Base-by-base conservation (phyloP, 2,329 filamentous ascomycete genomes). In the Plenodomus biglobosus region DNA sequence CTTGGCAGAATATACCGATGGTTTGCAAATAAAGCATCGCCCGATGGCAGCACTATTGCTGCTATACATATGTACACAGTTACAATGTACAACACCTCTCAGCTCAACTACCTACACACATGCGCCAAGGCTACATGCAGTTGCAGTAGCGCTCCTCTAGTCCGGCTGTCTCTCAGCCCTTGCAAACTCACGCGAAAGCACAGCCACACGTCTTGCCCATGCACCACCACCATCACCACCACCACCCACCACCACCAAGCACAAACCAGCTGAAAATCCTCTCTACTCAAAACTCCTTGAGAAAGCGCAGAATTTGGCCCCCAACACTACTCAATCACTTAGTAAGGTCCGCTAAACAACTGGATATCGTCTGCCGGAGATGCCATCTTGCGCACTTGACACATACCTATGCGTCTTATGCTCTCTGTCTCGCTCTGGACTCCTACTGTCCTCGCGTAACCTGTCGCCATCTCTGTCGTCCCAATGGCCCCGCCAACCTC, bases 391-490 rank as follows among this genome's bases (percentile, higher is more conserved):
- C 42, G 69, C 64, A 8, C 66, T 63, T 19, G 55, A 43, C 42
- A 70, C 66, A 64, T 71, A 70, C 53, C 68, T 58, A 44, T 69
- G 65, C 48, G 52, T 51, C 20, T 59, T 59, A 16, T 58, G 51
- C 42, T 66, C 61, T 43, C 57, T 56, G 5, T 62, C 52, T 8
- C 59, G 40, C 7, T 64, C 61, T 34, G 43, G 46, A 13, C 53
- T 51, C n/a, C 53, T 43, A 32, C 48, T 52, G 19, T 52, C 38
- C n/a, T 55, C 53, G 22, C 53, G 40, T n/a, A 42, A 47, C 35
- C 55, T 45, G 18, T 58, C 46, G 18, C 50, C 52, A 17, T 52
- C 40, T 44, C 18, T 41, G 42, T 19, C 50, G 18, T 10, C 35
- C 35, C 35, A 37, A 17, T 37, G 3, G 4, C 8, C 35, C 15